A percentile compares a stretch with the other conserved stretches of the same genome.
Conservation (phyloP, 805 yeast genomes). For the Cyberlindnera nakhonratchasimensis region DNA sequence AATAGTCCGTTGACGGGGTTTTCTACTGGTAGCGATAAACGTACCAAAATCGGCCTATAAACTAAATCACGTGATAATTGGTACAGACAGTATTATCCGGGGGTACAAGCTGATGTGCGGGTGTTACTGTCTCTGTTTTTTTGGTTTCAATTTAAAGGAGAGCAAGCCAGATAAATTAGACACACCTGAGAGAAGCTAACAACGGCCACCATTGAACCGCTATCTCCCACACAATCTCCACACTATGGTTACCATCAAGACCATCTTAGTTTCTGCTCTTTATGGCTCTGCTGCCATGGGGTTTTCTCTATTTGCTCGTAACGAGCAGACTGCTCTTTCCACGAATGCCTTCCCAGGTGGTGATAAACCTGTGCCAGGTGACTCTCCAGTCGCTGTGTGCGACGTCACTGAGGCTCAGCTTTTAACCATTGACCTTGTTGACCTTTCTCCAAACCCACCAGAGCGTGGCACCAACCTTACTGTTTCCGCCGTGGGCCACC, state of each 20-base stretch:
- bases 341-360: conserved; percentile 32
- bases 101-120: neutral
- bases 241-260: conserved; percentile 15
- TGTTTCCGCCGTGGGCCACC: conserved; percentile 66
- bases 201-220: neutral
- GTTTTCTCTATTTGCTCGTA: conserved; percentile 21
- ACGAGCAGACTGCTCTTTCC: conserved; percentile 20
- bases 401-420: conserved; percentile 63
- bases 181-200: too few species aligned
- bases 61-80: too few species aligned
- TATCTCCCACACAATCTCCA: neutral
- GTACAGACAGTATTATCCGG: too few species aligned
- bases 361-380: conserved; percentile 80
- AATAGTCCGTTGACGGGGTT: too few species aligned
- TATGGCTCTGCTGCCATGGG: conserved; percentile 5
- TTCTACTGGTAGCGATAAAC: too few species aligned
- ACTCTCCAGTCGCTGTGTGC: conserved; percentile 78
- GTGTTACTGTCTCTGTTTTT: neutral
- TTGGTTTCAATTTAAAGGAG: neutral
- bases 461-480: conserved; percentile 79
- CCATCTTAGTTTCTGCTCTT: conserved; percentile 8
- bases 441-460: conserved; percentile 84
- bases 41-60: too few species aligned
- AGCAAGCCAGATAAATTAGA: too few species aligned
- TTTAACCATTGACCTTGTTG: conserved; percentile 56